phyloP scores from a whole-genome alignment of 495 filamentous ascomycete species.

The Neurospora sp. region DNA sequence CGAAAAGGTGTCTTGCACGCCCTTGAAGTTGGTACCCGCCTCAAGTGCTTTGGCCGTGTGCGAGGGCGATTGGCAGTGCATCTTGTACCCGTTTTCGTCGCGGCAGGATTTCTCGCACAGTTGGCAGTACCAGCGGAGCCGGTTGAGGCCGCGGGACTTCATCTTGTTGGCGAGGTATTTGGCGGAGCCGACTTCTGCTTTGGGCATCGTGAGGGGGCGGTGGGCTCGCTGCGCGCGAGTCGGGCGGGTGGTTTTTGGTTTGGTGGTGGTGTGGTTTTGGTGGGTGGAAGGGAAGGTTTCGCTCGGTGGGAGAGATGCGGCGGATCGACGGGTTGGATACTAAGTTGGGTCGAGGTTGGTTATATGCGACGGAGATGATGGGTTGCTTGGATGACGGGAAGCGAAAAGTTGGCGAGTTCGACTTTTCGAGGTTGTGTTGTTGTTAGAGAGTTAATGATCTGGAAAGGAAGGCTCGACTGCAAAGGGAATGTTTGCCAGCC shows the following conservation, averaged over 20 bases:
- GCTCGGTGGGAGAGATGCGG: background rate
- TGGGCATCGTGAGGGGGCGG: no score
- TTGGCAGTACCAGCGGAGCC: slow-evolving; percentile 81
- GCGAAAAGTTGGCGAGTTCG: background rate
- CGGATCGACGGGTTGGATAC: background rate
- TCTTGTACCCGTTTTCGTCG: slow-evolving; percentile 70
- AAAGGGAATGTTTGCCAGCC: background rate
- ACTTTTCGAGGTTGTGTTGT: background rate
- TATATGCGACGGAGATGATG: background rate
- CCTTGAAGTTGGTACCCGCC: slow-evolving; percentile 73
- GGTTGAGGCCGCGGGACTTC: slow-evolving; percentile 78
- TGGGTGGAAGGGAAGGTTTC: background rate
- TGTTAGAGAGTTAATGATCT: background rate
- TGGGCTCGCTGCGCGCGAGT: slow-evolving; percentile 15
- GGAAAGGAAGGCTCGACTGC: background rate
- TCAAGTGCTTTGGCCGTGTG: slow-evolving; percentile 81
- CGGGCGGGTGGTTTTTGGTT: slow-evolving; percentile 6
- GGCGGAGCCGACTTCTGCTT: slow-evolving; percentile 78
- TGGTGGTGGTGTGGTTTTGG: background rate
- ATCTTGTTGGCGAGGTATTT: slow-evolving; percentile 84
- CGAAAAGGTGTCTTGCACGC: slow-evolving; percentile 61
- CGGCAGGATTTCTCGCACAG: slow-evolving; percentile 50
- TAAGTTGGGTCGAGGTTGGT: background rate
- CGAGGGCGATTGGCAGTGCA: slow-evolving; percentile 68
- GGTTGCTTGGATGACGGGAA: background rate